These are phyloP conservation scores for Elaeis guineensis DNA, from an alignment of 176 grass and related monocot species.

Conservation along the genomic window DNA sequence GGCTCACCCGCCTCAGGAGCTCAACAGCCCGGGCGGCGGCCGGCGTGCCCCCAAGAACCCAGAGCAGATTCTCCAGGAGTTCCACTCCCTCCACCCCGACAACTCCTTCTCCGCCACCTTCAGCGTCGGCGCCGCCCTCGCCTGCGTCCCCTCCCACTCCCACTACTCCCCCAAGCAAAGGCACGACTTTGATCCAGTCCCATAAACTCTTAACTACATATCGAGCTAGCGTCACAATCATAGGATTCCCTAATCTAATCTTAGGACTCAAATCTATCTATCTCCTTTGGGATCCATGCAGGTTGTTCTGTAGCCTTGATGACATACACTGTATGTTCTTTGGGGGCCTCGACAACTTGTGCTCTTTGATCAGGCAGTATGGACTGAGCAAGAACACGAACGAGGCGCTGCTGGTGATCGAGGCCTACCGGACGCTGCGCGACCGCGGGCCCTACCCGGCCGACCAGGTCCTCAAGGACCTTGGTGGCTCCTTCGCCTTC, in stretches of 20 bases:
- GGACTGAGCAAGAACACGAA: conserved; percentile 51
- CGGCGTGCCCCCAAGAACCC: conserved; percentile 40
- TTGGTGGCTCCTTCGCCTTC: conserved; percentile 72
- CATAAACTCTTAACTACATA: too few species aligned
- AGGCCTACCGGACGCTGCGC: conserved; percentile 85
- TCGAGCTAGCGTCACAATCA: too few species aligned
- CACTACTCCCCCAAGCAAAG: conserved; percentile 15
- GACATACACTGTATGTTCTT: conserved; percentile 77
- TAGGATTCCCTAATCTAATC: too few species aligned
- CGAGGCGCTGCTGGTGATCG: conserved; percentile 70
- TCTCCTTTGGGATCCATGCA: neutral
- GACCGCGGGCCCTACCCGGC: conserved; percentile 91
- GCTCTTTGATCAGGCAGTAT: conserved; percentile 78
- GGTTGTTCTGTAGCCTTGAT: conserved; percentile 81
- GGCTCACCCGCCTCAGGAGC: conserved; percentile 72
- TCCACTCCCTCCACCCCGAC: conserved; percentile 38
- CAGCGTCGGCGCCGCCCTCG: conserved; percentile 65
- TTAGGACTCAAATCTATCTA: neutral
- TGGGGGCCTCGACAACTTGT: conserved; percentile 61
- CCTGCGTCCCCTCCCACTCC: conserved; percentile 36
- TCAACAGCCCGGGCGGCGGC: conserved; percentile 39
- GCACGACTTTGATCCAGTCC: conserved; percentile 1
- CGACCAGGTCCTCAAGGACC: conserved; percentile 93
- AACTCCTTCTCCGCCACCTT: conserved; percentile 62
- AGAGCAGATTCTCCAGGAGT: conserved; percentile 69